Percentiles rank a stretch among this genome's conserved stretches.
Evolutionary conservation across 1,139 yeast genomes (phyloP).

Genomic region (Lodderomyces metapsilosis): DNA sequence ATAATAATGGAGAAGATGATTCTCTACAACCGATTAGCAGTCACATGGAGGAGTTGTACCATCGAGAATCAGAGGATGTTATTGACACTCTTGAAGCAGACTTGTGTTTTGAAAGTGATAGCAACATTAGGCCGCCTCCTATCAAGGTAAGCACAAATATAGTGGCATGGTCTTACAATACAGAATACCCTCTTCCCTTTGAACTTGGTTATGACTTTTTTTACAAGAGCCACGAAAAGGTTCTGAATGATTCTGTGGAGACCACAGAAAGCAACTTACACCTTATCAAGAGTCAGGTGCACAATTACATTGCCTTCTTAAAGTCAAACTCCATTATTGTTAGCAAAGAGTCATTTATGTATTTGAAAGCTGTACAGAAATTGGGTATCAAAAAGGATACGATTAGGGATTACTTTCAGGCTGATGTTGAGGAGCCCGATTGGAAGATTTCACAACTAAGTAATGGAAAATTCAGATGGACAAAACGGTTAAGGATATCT

Average conservation of each 20-base stretch:
- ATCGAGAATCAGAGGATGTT: conserved; percentile 25
- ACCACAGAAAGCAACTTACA: conserved; percentile 38
- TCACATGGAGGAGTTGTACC: conserved; percentile 32
- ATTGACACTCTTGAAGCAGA: conserved; percentile 25
- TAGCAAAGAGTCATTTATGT: conserved; percentile 35
- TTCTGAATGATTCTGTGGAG: conserved; percentile 25
- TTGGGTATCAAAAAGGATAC: conserved; percentile 44
- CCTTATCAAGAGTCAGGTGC: conserved; percentile 33
- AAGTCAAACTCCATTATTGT: conserved; percentile 33
- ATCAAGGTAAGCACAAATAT: conserved; percentile 37
- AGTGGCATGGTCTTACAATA: conserved; percentile 42
- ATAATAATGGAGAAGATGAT: conserved; percentile 24
- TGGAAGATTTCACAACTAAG: conserved; percentile 30
- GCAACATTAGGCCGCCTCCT: conserved; percentile 28
- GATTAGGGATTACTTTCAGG: conserved; percentile 35
- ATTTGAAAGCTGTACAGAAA: conserved; percentile 39
- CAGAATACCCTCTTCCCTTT: conserved; percentile 45
- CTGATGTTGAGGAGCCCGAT: conserved; percentile 18
- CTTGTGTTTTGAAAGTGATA: conserved; percentile 20
- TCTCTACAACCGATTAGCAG: conserved; percentile 19
- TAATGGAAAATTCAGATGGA: conserved; percentile 25
- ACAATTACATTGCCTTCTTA: conserved; percentile 33
- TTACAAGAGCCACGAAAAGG: conserved; percentile 18
- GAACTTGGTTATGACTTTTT: conserved; percentile 44
- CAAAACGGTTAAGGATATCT: conserved; percentile 30